Evolutionary conservation across 2,329 filamentous ascomycete genomes (phyloP).

Genomic region (Beauveria sp.): DNA sequence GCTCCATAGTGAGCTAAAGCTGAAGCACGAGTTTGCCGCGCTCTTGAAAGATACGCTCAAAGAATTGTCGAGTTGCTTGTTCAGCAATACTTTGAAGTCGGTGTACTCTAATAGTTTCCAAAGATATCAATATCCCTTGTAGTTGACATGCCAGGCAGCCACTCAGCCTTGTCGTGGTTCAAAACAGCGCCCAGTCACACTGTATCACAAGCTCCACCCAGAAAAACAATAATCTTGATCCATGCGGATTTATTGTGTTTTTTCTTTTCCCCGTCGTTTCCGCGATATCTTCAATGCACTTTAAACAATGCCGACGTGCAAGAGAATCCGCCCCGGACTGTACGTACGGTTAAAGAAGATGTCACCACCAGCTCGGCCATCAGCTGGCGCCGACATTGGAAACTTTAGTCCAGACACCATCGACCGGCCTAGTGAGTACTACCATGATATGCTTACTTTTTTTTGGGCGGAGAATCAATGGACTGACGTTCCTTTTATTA

Average conservation of each 20-base stretch:
- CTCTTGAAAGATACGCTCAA: background rate
- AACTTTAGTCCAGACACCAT: background rate
- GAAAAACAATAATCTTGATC: background rate
- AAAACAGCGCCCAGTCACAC: background rate
- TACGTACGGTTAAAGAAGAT: background rate
- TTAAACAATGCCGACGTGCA: background rate
- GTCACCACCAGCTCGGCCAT: background rate
- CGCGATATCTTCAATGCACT: background rate
- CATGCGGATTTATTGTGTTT: too few relatives aligned
- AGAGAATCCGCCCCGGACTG: background rate
- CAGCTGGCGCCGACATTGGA: background rate
- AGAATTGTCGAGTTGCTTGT: background rate
- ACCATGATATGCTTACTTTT: too few relatives aligned
- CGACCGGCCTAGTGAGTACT: background rate
- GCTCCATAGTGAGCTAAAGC: background rate
- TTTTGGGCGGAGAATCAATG: background rate
- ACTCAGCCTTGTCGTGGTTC: background rate
- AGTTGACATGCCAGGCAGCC: background rate
- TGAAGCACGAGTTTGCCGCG: background rate
- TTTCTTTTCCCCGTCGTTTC: background rate
- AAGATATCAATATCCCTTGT: background rate
- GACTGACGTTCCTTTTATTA: background rate
- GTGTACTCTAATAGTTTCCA: too few relatives aligned
- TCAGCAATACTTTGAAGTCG: accelerated
- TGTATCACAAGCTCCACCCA: background rate